Percentiles rank a stretch among this genome's conserved stretches.
Conservation (phyloP, 495 filamentous ascomycete species). For the Corynascus novoguineensis region DNA sequence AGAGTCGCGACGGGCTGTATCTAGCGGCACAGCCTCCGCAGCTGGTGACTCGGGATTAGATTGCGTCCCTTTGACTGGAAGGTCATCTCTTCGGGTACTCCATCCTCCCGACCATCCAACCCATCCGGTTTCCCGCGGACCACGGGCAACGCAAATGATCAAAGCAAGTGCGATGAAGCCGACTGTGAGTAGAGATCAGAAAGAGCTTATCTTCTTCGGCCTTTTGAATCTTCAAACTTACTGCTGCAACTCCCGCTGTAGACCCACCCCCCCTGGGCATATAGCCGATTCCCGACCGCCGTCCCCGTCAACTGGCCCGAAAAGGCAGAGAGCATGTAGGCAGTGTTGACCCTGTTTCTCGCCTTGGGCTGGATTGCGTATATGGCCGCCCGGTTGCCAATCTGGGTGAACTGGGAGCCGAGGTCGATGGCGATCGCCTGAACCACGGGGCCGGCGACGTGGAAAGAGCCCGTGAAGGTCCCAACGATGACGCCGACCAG, state of each 20-base stretch:
- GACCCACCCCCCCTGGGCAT: conserved; percentile 65
- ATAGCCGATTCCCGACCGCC: conserved; percentile 63
- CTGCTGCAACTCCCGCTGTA: conserved; percentile 59
- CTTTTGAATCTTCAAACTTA: conserved; percentile 14
- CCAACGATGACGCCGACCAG: conserved; percentile 63
- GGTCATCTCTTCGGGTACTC: conserved; percentile 36
- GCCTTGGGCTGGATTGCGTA: conserved; percentile 67
- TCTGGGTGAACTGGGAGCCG: conserved; percentile 67
- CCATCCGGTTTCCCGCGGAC: conserved; percentile 68
- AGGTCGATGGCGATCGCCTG: conserved; percentile 70
- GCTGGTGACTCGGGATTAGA: background rate
- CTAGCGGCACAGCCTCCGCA: background rate
- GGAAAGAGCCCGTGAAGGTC: conserved; percentile 58
- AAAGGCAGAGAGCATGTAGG: conserved; percentile 73
- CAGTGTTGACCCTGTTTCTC: conserved; percentile 74
- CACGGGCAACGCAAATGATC: conserved; percentile 51
- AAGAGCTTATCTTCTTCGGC: background rate
- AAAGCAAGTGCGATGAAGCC: conserved; percentile 59
- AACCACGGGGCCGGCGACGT: conserved; percentile 67
- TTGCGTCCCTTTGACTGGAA: background rate
- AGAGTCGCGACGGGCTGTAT: background rate
- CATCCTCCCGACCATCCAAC: conserved; percentile 71
- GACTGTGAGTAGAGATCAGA: conserved; percentile 32
- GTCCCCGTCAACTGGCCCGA: conserved; percentile 74
- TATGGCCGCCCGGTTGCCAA: conserved; percentile 67